Evolutionary conservation across 768 basidiomycete species (phyloP).

Genomic region (Lanmaoa pseudosensibilis): DNA sequence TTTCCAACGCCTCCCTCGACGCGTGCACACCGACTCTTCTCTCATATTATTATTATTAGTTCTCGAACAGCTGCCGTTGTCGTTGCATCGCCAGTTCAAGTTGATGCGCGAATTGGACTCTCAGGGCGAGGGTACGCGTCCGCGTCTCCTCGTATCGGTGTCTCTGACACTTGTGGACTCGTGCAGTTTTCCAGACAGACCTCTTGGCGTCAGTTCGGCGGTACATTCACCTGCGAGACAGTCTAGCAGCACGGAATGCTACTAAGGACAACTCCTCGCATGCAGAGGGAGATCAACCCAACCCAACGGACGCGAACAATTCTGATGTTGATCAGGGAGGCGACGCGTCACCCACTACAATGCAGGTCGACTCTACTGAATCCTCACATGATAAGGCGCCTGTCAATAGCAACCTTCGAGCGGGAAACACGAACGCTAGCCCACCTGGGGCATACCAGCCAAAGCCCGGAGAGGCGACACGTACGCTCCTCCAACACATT

Average conservation of each 20-base stretch:
- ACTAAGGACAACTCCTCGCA: not conserved
- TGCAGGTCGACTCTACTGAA: slow-evolving; percentile 9
- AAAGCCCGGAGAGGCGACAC: slow-evolving; percentile 39
- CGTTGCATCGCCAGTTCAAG: slow-evolving; percentile 67
- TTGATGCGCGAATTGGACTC: slow-evolving; percentile 74
- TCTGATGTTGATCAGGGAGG: not conserved
- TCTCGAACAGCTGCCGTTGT: slow-evolving; percentile 75
- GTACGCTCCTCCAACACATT: slow-evolving; percentile 55
- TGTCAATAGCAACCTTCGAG: not conserved
- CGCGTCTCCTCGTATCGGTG: not conserved
- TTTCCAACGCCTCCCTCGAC: not conserved
- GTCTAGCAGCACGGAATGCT: slow-evolving; percentile 17
- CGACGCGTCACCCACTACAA: not conserved
- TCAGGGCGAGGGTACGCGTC: slow-evolving; percentile 52
- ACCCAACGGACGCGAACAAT: not conserved
- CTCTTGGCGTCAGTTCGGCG: slow-evolving; percentile 46
- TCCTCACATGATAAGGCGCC: not conserved
- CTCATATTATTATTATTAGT: slow-evolving; percentile 41
- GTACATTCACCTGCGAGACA: slow-evolving; percentile 45
- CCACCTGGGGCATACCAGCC: slow-evolving; percentile 3
- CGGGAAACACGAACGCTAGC: not conserved
- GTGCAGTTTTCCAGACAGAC: slow-evolving; percentile 40
- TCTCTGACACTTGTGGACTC: slow-evolving; percentile 2
- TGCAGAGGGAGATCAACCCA: not conserved
- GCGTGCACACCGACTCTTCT: not conserved